Evolutionary conservation across 306 rosid species (phyloP).

Genomic region (Albizia julibrissin): DNA sequence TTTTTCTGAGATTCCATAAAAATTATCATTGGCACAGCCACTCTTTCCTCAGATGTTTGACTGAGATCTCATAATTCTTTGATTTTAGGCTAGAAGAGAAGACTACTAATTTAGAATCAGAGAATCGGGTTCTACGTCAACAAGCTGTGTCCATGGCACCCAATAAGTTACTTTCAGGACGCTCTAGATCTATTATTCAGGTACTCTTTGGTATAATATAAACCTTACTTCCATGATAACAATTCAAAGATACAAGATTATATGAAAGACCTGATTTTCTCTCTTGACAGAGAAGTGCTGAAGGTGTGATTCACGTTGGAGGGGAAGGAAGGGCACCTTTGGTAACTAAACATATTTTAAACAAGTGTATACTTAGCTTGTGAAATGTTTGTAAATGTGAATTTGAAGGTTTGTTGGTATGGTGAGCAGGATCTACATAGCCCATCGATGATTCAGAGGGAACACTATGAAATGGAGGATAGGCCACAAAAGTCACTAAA

Average conservation of each 20-base stretch:
- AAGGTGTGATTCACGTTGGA: conserved; percentile 67
- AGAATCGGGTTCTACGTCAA: conserved; percentile 86
- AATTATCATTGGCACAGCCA: conserved; percentile 4
- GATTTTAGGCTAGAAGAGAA: conserved; percentile 85
- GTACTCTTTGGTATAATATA: conserved; percentile 39
- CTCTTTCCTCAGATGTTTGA: conserved; percentile 34
- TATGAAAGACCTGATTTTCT: conserved; percentile 39
- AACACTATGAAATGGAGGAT: conserved; percentile 56
- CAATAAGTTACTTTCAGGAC: conserved; percentile 77
- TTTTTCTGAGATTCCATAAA: conserved; percentile 10
- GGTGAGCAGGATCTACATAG: conserved; percentile 68
- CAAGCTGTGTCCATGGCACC: conserved; percentile 94
- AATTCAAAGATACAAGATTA: conserved; percentile 15
- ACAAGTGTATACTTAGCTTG: not conserved
- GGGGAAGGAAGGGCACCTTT: conserved; percentile 58
- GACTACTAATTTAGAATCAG: conserved; percentile 77
- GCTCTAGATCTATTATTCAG: conserved; percentile 82
- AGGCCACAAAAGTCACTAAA: conserved; percentile 61
- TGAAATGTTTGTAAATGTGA: conserved; percentile 22
- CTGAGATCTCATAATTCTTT: conserved; percentile 38
- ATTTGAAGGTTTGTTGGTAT: conserved; percentile 28
- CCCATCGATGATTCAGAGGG: conserved; percentile 69
- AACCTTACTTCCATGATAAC: conserved; percentile 17
- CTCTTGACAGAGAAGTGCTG: conserved; percentile 67
- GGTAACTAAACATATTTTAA: conserved; percentile 50